Conservation (phyloP, 2,329 filamentous ascomycete genomes). For the Rosellinia necatrix region DNA sequence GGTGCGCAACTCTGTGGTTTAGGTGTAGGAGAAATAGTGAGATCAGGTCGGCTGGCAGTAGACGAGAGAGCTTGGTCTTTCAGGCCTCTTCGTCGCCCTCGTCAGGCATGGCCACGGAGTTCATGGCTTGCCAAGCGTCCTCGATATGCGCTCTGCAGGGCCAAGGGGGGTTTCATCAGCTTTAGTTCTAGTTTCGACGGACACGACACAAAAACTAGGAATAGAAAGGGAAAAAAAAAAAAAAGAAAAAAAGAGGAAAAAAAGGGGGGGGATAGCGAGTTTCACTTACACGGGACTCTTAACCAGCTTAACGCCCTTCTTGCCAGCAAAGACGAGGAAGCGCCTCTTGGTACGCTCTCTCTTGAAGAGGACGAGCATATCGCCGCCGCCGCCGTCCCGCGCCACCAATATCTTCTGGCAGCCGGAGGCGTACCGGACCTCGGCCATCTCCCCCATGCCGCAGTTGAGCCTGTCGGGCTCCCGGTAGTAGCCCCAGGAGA, state of each 20-base stretch:
- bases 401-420: slow-evolving; percentile 49
- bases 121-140: slow-evolving; percentile 36
- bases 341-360: slow-evolving; percentile 57
- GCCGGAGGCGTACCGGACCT: slow-evolving; percentile 51
- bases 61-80: neutral
- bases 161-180: too few relatives aligned
- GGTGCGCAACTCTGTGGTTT: neutral
- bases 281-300: slow-evolving; percentile 48
- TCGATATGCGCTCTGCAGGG: slow-evolving; percentile 33
- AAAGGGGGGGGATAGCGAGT: neutral
- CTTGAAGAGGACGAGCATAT: slow-evolving; percentile 58
- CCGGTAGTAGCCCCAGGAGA: slow-evolving; percentile 55
- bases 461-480: slow-evolving; percentile 57
- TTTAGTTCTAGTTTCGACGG: slow-evolving; percentile 7
- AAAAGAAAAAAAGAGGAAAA: neutral
- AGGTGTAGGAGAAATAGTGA: neutral
- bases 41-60: too few relatives aligned
- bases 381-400: slow-evolving; percentile 48
- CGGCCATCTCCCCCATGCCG: slow-evolving; percentile 50
- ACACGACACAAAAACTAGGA: neutral
- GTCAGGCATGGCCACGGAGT: slow-evolving; percentile 35
- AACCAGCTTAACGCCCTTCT: slow-evolving; percentile 48
- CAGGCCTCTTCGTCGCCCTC: slow-evolving; percentile 30
- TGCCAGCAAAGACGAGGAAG: slow-evolving; percentile 54
- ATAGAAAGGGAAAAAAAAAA: neutral